A percentile compares a stretch with the other conserved stretches of the same genome.
phyloP scores from a whole-genome alignment of 1,284 basidiomycete species.

The Puccinia coronata region DNA sequence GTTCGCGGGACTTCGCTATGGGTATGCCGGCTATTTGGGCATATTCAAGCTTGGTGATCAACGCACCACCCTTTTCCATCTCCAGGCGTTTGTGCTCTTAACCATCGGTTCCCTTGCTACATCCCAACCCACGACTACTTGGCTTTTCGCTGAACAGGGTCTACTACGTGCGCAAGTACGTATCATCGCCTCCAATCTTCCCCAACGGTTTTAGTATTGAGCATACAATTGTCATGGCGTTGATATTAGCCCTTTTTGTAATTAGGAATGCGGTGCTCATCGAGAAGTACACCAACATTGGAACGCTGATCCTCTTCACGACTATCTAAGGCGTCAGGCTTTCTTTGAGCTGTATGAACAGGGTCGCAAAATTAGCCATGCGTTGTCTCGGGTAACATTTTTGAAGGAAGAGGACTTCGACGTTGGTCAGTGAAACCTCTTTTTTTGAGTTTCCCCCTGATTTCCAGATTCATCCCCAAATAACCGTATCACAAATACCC shows the following conservation, averaged over 20 bases:
- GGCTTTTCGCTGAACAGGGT: conserved; percentile 29
- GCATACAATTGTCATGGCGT: not conserved
- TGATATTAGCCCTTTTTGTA: not conserved
- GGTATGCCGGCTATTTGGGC: not conserved
- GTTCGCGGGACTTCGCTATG: conserved; percentile 17
- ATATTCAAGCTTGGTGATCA: not conserved
- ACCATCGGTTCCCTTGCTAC: conserved; percentile 2
- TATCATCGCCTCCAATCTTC: not conserved
- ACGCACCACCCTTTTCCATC: not conserved
- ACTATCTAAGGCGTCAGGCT: conserved; percentile 34
- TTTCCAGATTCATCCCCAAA: not conserved
- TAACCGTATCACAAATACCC: not conserved
- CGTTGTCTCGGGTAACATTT: not conserved
- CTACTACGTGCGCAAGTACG: conserved; percentile 23
- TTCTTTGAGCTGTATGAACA: conserved; percentile 31
- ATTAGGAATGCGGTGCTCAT: conserved; percentile 43
- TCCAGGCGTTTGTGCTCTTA: conserved; percentile 30
- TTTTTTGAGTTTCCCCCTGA: not conserved
- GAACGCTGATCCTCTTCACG: conserved; percentile 30
- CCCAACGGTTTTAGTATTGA: not conserved
- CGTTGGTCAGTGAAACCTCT: conserved; percentile 2
- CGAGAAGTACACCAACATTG: conserved; percentile 22
- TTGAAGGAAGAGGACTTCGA: conserved; percentile 38
- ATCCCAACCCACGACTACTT: not conserved
- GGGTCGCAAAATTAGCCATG: not conserved